Conservation (phyloP, 179 eudicot genomes). For the Pouteria campechiana region DNA sequence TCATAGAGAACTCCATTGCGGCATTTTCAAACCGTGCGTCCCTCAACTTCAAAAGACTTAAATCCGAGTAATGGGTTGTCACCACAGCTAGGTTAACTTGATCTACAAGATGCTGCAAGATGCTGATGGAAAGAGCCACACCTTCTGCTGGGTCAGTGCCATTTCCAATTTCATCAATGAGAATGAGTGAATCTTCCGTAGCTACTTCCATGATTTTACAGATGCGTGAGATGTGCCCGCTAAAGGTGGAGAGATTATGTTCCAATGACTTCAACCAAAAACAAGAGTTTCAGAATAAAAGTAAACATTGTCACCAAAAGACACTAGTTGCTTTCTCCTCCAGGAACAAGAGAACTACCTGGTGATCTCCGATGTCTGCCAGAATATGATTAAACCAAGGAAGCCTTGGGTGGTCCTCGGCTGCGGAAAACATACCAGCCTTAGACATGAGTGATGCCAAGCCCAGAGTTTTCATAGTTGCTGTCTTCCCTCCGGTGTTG, state of each 20-base stretch:
- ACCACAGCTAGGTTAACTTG: conserved; percentile 74
- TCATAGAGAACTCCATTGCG: conserved; percentile 88
- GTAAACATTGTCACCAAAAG: too few species aligned
- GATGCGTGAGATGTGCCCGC: conserved; percentile 78
- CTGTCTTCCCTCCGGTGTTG: conserved; percentile 98
- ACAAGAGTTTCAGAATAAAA: conserved; percentile 15
- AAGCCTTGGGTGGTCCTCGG: conserved; percentile 47
- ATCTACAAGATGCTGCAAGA: conserved; percentile 71
- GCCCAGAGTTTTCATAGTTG: conserved; percentile 93
- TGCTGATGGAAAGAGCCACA: conserved; percentile 81
- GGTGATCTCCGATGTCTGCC: conserved; percentile 95
- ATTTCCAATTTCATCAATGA: conserved; percentile 89
- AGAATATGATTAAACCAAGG: conserved; percentile 96
- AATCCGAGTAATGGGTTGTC: conserved; percentile 92
- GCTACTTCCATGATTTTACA: conserved; percentile 70
- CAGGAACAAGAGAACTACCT: conserved; percentile 38
- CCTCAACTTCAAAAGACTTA: conserved; percentile 52
- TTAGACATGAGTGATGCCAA: conserved; percentile 80
- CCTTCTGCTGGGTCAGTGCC: conserved; percentile 99
- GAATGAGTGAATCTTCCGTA: conserved; percentile 67
- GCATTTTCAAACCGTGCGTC: conserved; percentile 80
- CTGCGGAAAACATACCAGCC: conserved; percentile 90
- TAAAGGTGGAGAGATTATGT: conserved; percentile 91
- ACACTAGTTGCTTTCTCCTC: not conserved
- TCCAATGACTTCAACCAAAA: conserved; percentile 67